Evolutionary conservation across 2,329 filamentous ascomycete species (phyloP), one percentile per base, ranked within the genome.

Genomic region (Exophiala sideris): DNA sequence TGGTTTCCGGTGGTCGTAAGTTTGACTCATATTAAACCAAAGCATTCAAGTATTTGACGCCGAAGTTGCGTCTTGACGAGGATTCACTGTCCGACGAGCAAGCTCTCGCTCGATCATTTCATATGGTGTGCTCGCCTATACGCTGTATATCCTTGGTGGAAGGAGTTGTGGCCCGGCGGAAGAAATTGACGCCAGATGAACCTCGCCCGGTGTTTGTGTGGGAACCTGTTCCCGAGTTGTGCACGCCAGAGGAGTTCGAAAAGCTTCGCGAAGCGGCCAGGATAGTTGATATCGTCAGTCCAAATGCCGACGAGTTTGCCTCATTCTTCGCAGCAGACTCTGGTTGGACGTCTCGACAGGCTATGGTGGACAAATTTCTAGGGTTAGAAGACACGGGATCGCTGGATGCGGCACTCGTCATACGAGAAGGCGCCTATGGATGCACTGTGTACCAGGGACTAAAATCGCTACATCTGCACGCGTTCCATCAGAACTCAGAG

Each of bases 191-290:
- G 12, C 56, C 58, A 38, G 57, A 65, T 9, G 77, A 76, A 61
- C 65, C 75, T 1, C 80, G 81, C 45, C 88, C 91, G 1, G 71
- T 91, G 5, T 89, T 96, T 68, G 83, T 97, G 48, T 99, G 92
- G 92, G 94, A 99, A 69, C 94, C 94, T 1, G 88, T 96, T 1
- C 94, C 94, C 1, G 90, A 96, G 70, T 79, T 89, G 1, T 96
- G 91, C 69, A 86, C 81, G 0, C 85, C 89, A 0, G 82, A 84
- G 33, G 78, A 86, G 58, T 68, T 81, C 16, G 67, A 74, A 0
- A 78, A 75, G 16, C 81, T 82, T 52, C 68, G 79, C 16, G 69
- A 75, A 52, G 81, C 83, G 5, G 71, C 81, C 35, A 71, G 71
- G 50, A 67, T 74, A 39, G 76, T 87, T 20, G 77, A 86, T 59